Evolutionary conservation across 2,329 filamentous ascomycete species (phyloP), one percentile per base, ranked within the genome.

Genomic region (Aspergillus intermedius): DNA sequence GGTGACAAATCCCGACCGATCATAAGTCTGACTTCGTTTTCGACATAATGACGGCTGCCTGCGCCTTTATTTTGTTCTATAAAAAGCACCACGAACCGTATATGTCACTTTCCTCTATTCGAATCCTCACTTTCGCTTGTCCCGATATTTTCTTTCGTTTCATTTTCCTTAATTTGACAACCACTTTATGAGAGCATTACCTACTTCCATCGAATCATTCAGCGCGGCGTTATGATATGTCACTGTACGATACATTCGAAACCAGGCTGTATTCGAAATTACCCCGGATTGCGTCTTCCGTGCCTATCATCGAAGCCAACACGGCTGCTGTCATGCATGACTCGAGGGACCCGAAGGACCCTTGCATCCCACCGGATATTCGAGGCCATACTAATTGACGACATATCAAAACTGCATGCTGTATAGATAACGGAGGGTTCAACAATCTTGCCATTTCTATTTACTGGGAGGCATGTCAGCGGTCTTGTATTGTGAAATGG

Each of bases 1-100:
- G 62, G 64, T 67, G 43, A 66, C 63, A 5, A 67, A 67, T 50
- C 65, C 63, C 10, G 64, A 67, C 54, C 60, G 56, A 34, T 46
- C 52, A 49, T 64, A 59, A 57, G 45, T 28, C 46, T 34, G 40
- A 44, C 25, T 34, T 35, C 17, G 28, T 47, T 41, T 42, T 34
- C 42, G 15, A 22, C 46, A 34, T 40, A 9, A 17, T 45, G 9
- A 25, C 19, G 13, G 44, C 21, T 35, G 44, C 5, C 13, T 34
- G 44, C 22, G 41, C 48, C 22, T 45, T 49, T 42, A 47, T 37
- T 32, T 35, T 47, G 47, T 49, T 49, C 46, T 49, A 48, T 48
- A 44, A 48, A 45, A 48, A 46, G 52, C 47, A 51, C 49, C 49
- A 53, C 56, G 49, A 54, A 48, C 40, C 46, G 49, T 45, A 40